These are phyloP conservation scores for Cymbopogon citratus DNA, from an alignment of 176 grass and related monocot species.

Conservation along the genomic window DNA sequence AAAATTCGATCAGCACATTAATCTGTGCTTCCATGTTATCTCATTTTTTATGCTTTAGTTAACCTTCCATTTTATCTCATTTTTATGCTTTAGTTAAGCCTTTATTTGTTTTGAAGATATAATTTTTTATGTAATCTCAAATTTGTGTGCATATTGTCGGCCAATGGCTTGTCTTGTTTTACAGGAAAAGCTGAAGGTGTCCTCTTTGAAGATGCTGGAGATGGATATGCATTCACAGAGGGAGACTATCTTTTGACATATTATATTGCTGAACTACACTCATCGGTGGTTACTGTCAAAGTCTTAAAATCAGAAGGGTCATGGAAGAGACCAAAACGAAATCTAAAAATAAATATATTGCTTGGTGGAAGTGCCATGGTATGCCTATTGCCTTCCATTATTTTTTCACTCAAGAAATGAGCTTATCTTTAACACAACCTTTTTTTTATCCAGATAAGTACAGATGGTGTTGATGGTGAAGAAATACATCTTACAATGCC, in stretches of 20 bases:
- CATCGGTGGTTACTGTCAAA: conserved; percentile 53
- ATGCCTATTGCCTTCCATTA: neutral
- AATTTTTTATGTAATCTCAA: neutral
- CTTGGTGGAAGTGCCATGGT: conserved; percentile 77
- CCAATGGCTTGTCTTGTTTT: neutral
- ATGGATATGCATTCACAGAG: conserved; percentile 67
- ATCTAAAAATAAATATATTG: conserved; percentile 55
- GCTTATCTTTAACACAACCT: neutral
- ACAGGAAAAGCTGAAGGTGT: conserved; percentile 75
- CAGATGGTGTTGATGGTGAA: conserved; percentile 69
- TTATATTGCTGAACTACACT: conserved; percentile 64
- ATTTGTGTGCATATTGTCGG: neutral
- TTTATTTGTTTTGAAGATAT: conserved; percentile 2
- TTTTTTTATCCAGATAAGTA: conserved; percentile 54
- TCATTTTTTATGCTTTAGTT: conserved; percentile 3
- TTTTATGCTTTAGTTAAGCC: conserved; percentile 13
- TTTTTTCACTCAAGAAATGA: neutral
- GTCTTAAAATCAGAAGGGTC: conserved; percentile 60
- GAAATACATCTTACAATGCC: conserved; percentile 65
- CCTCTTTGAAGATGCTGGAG: conserved; percentile 79
- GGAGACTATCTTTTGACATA: conserved; percentile 73
- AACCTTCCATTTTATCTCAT: neutral
- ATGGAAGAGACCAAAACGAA: conserved; percentile 53
- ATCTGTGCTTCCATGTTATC: neutral
- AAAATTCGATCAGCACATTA: neutral